Evolutionary conservation across 2,329 filamentous ascomycete genomes (phyloP).

Genomic region (Penicillium janthinellum): DNA sequence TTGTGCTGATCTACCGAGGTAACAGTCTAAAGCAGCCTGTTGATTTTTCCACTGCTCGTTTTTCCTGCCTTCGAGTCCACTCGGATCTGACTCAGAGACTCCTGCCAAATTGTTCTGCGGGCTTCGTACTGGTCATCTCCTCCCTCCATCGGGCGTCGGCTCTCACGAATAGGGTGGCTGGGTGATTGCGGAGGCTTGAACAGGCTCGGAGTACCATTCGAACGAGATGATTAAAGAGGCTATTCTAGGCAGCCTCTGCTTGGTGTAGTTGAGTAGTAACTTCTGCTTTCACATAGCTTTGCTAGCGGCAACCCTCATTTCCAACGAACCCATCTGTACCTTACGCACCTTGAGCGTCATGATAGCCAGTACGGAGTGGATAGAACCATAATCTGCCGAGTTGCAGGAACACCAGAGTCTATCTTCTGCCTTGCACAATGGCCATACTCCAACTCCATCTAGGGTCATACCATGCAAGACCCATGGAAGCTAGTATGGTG

Average conservation of each 20-base stretch:
- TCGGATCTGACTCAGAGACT: no score
- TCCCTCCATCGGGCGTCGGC: background rate
- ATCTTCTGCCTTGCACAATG: background rate
- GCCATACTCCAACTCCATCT: background rate
- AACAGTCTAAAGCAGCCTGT: no score
- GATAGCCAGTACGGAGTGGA: background rate
- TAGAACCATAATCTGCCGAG: background rate
- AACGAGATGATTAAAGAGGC: background rate
- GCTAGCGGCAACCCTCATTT: background rate
- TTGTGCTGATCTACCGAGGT: no score
- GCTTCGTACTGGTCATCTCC: background rate
- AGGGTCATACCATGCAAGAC: background rate
- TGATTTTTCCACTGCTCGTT: no score
- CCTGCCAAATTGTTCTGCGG: background rate
- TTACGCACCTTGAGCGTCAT: background rate
- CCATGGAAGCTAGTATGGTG: background rate
- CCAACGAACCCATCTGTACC: background rate
- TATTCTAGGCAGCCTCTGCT: background rate
- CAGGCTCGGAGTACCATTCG: background rate
- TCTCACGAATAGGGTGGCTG: background rate
- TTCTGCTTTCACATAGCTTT: background rate
- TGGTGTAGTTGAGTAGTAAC: background rate
- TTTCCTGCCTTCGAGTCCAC: background rate
- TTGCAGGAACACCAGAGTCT: background rate
- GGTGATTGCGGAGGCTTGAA: background rate